Evolutionary conservation across 345 rosid genomes (phyloP).

Genomic region (Brassica rapa): DNA sequence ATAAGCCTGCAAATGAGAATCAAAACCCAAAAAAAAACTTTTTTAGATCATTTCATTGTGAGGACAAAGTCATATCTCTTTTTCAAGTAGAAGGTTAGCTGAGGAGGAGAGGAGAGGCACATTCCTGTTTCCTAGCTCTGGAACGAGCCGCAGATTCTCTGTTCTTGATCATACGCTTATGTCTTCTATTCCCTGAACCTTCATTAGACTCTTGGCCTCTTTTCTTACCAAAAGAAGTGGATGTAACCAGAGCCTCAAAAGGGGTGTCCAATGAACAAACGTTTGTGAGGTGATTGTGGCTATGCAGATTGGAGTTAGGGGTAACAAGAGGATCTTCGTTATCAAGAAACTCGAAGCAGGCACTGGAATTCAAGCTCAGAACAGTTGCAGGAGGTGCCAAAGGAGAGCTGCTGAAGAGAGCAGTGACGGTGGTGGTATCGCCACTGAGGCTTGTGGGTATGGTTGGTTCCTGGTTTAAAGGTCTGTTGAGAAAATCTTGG

Average conservation of each 20-base stretch:
- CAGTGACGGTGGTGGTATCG: constrained; percentile 17
- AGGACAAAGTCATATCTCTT: background rate
- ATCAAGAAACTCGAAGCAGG: constrained; percentile 57
- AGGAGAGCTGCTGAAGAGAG: constrained; percentile 36
- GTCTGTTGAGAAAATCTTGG: constrained; percentile 69
- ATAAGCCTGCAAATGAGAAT: constrained; percentile 59
- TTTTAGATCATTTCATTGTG: constrained; percentile 4
- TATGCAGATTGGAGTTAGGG: constrained; percentile 36
- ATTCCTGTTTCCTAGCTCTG: constrained; percentile 80
- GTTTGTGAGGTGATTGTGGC: constrained; percentile 35
- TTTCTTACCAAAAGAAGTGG: constrained; percentile 47
- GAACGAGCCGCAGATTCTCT: constrained; percentile 90
- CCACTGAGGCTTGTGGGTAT: constrained; percentile 32
- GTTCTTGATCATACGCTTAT: constrained; percentile 78
- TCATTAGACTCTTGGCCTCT: constrained; percentile 51
- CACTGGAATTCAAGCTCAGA: constrained; percentile 59
- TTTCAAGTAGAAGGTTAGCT: constrained; percentile 17
- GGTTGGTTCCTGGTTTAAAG: constrained; percentile 41
- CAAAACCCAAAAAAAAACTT: constrained; percentile 1
- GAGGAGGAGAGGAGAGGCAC: background rate
- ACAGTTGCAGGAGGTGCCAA: constrained; percentile 52
- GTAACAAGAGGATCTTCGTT: constrained; percentile 42
- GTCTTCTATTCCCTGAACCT: constrained; percentile 50
- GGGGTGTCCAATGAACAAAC: constrained; percentile 38
- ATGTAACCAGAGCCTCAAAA: constrained; percentile 45